Percentiles rank a stretch among this genome's conserved stretches.
Conservation (phyloP, 106 monocot genomes). For the Dendrobium nobile region DNA sequence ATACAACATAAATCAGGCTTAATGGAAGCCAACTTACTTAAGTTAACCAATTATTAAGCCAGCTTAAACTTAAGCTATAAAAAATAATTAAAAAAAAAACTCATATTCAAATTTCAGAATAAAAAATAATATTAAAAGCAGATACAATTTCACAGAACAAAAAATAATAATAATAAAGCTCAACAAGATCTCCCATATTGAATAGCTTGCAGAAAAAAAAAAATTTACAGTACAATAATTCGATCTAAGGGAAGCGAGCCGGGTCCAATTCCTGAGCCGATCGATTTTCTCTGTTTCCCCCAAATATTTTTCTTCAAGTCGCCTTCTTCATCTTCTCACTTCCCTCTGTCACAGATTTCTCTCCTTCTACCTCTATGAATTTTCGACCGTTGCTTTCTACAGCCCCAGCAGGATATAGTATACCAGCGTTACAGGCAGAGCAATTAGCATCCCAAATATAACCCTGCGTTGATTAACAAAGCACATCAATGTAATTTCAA, state of each 20-base stretch:
- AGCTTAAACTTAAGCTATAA: too few species aligned
- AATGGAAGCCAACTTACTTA: too few species aligned
- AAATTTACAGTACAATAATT: neutral
- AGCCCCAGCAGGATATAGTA: constrained; percentile 75
- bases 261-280: constrained; percentile 2
- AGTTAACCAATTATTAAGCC: too few species aligned
- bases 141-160: too few species aligned
- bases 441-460: constrained; percentile 90
- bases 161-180: too few species aligned
- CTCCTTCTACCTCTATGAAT: neutral
- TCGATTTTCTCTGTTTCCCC: neutral
- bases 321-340: neutral
- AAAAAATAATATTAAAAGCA: too few species aligned
- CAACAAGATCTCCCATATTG: neutral
- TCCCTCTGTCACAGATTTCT: neutral
- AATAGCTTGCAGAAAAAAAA: neutral
- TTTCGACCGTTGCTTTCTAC: constrained; percentile 10
- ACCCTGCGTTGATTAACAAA: constrained; percentile 30
- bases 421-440: constrained; percentile 63
- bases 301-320: neutral
- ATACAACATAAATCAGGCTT: too few species aligned
- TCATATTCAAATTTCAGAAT: too few species aligned
- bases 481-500: neutral
- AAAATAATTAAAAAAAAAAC: too few species aligned
- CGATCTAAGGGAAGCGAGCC: neutral